These are phyloP conservation scores for Austroboletus olivaceoglutinosus DNA, from an alignment of 1,284 basidiomycete genomes.

Conservation along the genomic window DNA sequence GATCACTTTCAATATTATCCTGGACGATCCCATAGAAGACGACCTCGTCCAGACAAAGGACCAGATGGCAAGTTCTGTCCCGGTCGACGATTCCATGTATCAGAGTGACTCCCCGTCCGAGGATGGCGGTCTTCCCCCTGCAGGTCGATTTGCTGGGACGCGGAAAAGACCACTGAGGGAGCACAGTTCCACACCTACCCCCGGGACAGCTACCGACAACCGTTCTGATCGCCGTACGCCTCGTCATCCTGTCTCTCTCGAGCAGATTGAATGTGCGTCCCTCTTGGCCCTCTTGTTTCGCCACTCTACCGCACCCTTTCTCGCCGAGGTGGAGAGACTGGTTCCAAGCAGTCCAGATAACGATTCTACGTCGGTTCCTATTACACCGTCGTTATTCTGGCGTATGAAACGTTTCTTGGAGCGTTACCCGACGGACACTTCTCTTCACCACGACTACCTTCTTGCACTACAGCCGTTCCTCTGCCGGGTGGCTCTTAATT, in stretches of 20 bases:
- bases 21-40: conserved; percentile 60
- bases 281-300: conserved; percentile 67
- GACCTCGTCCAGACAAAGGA: conserved; percentile 35
- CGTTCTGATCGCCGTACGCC: conserved; percentile 13
- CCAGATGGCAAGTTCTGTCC: conserved; percentile 17
- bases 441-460: conserved; percentile 73
- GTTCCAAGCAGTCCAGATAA: conserved; percentile 21
- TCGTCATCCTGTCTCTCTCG: conserved; percentile 45
- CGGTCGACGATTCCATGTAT: conserved; percentile 28
- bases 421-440: conserved; percentile 64
- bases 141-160: conserved; percentile 27
- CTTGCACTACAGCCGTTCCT: conserved; percentile 67
- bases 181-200: conserved; percentile 21
- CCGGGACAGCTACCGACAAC: conserved; percentile 14
- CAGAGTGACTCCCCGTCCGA: conserved; percentile 32
- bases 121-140: too few relatives aligned
- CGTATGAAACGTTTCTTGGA: conserved; percentile 68
- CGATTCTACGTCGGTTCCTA: conserved; percentile 16
- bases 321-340: conserved; percentile 36
- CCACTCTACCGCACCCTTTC: conserved; percentile 56
- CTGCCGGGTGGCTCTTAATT: conserved; percentile 72
- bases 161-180: conserved; percentile 28
- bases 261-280: conserved; percentile 69
- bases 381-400: conserved; percentile 55
- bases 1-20: conserved; percentile 73